Conservation (phyloP, 768 basidiomycete species). For the Mycena capillaripes region DNA sequence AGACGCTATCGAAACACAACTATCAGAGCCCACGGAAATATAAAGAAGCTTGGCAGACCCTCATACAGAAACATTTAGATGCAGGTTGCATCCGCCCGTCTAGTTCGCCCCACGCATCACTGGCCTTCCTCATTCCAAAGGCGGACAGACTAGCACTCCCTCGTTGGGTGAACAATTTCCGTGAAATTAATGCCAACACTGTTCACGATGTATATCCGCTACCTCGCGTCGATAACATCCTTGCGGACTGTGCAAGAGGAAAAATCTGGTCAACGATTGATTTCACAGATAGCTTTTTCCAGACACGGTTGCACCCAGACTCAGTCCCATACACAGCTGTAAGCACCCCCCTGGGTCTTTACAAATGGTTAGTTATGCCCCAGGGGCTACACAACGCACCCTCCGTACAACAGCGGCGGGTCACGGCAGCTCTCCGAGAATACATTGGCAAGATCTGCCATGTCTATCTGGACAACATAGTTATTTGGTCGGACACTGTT, state of each 20-base stretch:
- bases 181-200: not conserved
- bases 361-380: not conserved
- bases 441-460: no score
- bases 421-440: not conserved
- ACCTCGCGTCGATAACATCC: not conserved
- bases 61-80: not conserved
- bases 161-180: not conserved
- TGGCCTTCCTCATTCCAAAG: not conserved
- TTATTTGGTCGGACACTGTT: no score
- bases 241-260: not conserved
- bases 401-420: not conserved
- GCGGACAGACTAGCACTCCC: not conserved
- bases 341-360: not conserved
- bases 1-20: not conserved
- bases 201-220: not conserved
- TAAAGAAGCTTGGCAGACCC: not conserved
- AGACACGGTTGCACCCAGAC: not conserved
- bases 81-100: not conserved
- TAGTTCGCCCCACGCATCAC: not conserved
- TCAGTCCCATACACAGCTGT: not conserved
- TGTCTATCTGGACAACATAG: no score
- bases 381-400: not conserved
- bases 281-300: not conserved
- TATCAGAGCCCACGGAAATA: not conserved
- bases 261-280: not conserved